phyloP scores from a whole-genome alignment of 2,329 filamentous ascomycete species.

The Neopestalotiopsis clavispora region DNA sequence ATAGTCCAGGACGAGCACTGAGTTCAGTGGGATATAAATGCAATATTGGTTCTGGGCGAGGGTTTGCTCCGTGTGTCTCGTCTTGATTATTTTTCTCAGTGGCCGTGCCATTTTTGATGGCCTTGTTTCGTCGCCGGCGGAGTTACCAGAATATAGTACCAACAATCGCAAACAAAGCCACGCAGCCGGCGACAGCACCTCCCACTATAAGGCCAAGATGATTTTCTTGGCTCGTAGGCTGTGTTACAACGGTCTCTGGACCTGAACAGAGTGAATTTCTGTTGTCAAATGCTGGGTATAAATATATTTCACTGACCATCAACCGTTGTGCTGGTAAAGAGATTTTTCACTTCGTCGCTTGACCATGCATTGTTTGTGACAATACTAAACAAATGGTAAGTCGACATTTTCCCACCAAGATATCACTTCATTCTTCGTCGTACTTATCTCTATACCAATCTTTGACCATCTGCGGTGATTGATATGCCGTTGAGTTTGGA shows the following conservation, averaged over 20 bases:
- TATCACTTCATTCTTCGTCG: background rate
- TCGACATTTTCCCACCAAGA: background rate
- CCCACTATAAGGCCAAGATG: background rate
- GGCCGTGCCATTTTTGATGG: background rate
- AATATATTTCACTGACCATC: background rate
- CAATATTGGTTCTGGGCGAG: too few relatives aligned
- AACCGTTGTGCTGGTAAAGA: background rate
- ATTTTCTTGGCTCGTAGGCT: background rate
- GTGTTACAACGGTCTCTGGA: background rate
- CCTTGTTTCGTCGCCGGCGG: background rate
- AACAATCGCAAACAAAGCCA: background rate
- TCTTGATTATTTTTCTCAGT: too few relatives aligned
- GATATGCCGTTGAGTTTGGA: background rate
- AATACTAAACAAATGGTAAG: background rate
- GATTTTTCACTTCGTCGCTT: background rate
- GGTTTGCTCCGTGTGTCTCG: too few relatives aligned
- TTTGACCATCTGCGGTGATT: constrained; percentile 1
- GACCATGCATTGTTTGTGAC: background rate
- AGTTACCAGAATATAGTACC: background rate
- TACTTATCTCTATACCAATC: background rate
- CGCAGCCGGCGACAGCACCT: background rate
- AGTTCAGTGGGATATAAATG: background rate
- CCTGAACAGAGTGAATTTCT: background rate
- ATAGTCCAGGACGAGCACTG: background rate
- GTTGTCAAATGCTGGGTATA: background rate